Base-by-base conservation (phyloP, 106 monocot species). In the Dendrobium huoshanense region DNA sequence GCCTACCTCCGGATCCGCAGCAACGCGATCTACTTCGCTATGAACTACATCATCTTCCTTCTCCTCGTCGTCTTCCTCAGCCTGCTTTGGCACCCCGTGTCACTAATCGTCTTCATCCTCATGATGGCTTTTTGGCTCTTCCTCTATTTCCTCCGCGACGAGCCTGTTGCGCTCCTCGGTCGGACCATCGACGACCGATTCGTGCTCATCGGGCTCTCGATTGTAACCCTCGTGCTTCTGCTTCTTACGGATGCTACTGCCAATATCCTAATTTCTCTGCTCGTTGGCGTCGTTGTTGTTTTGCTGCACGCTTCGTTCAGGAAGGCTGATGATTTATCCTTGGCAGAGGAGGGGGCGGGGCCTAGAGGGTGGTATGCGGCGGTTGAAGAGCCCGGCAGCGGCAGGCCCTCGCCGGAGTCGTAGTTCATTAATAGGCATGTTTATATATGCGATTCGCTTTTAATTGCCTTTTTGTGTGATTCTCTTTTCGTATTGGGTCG, bases 141-240 rank as follows among this genome's bases (percentile, higher is more conserved):
- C 82, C 79, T 86, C 77, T 89, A 89, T 77, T 86, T 89, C 82
- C 80, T 84, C 48, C 85, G 92, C 45, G 97, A 97, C 78, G 94
- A 87, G 76, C 94, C 94, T 13, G 58, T 94, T 56, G 86, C 85
- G 24, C 2, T 97, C 67, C 74, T 91, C 77, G 75, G 82, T 29
- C 85, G 92, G 58, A 75, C 74, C 22, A 84, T 97, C 79, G 59
- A 82, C 45, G 94, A 97, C 78, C 22, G 74, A 5, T 6, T 70
- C 19, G 84, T 92, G 13, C 86, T 94, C 70, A 29, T 78, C 40
- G 85, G 67, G 16, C 92, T 97, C 61, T 75, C 89, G 7, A 79
- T 85, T 11, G 80, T 94, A 31, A 96, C 96, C 16, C 67, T 96
- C 45, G 90, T 48, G 73, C 67, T 88, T 37, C 86, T 96, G 27